Conservation (phyloP, 139 green algal species). For the Chlamydomonas sp. region DNA sequence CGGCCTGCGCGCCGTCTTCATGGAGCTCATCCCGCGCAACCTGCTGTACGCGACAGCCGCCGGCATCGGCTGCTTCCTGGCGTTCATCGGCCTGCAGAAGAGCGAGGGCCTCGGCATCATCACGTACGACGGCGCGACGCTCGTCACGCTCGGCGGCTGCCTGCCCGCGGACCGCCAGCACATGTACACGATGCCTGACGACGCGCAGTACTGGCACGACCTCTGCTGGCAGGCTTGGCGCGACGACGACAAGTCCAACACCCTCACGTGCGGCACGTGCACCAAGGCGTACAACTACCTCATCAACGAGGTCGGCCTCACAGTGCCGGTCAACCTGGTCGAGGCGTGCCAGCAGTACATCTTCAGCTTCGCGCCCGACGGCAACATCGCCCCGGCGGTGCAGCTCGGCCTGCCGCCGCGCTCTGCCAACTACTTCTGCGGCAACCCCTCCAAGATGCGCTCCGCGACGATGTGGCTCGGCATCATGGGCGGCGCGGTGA, state of each 20-base stretch:
- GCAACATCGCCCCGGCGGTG: not conserved
- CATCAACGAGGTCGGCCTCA: not conserved
- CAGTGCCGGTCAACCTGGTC: not conserved
- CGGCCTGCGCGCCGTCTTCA: conserved; percentile 47
- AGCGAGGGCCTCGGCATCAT: conserved; percentile 65
- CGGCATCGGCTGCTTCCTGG: conserved; percentile 74
- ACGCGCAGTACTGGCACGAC: not conserved
- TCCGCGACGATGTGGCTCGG: conserved; percentile 57
- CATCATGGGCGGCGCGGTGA: conserved; percentile 60
- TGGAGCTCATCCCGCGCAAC: conserved; percentile 50
- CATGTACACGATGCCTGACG: conserved; percentile 26
- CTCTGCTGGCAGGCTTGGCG: conserved; percentile 1
- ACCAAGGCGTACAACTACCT: not conserved
- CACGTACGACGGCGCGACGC: conserved; percentile 54
- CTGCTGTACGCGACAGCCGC: conserved; percentile 39
- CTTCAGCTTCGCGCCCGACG: not conserved
- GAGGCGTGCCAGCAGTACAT: not conserved
- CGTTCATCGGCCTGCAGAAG: conserved; percentile 62
- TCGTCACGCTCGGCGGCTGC: conserved; percentile 35
- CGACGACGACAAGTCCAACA: not conserved
- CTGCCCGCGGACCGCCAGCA: conserved; percentile 16
- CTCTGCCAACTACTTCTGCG: conserved; percentile 17
- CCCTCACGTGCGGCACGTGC: not conserved
- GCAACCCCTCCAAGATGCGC: conserved; percentile 38
- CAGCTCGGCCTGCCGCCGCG: not conserved